Percentiles rank a stretch among this genome's conserved stretches.
Evolutionary conservation across 2,329 filamentous ascomycete genomes (phyloP).

Genomic region (Anisogramma anomala): DNA sequence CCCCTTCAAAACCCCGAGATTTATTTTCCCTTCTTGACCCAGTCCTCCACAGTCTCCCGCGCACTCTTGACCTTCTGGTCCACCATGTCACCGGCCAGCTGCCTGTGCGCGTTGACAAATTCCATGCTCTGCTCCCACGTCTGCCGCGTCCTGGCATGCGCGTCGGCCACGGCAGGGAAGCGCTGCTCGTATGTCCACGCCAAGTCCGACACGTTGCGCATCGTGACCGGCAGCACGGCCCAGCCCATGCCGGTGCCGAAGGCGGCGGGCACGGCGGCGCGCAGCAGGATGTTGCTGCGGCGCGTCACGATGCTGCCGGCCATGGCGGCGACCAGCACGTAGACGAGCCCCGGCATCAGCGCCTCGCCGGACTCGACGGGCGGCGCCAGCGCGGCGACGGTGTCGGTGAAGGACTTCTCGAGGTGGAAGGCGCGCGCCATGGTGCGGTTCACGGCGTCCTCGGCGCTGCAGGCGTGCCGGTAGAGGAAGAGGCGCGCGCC

Average conservation of each 20-base stretch:
- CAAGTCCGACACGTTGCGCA: slow-evolving; percentile 75
- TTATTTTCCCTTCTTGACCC: slow-evolving; percentile 85
- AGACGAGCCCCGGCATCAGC: slow-evolving; percentile 79
- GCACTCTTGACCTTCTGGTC: slow-evolving; percentile 70
- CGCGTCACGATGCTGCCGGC: slow-evolving; percentile 83
- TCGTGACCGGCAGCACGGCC: slow-evolving; percentile 77
- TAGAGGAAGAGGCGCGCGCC: slow-evolving; percentile 71
- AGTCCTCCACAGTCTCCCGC: slow-evolving; percentile 68
- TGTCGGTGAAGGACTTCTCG: slow-evolving; percentile 82
- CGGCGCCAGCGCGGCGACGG: slow-evolving; percentile 78
- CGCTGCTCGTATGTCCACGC: slow-evolving; percentile 88
- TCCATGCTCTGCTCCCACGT: slow-evolving; percentile 56
- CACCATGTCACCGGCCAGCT: slow-evolving; percentile 59
- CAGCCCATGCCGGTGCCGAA: slow-evolving; percentile 77
- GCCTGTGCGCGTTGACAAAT: slow-evolving; percentile 63
- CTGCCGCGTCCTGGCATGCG: slow-evolving; percentile 63
- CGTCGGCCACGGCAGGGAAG: slow-evolving; percentile 70
- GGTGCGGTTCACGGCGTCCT: slow-evolving; percentile 71
- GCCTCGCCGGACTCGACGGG: slow-evolving; percentile 75
- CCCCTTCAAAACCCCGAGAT: slow-evolving; percentile 3
- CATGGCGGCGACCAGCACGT: slow-evolving; percentile 91
- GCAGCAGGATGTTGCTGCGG: slow-evolving; percentile 75
- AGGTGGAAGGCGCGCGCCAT: slow-evolving; percentile 73
- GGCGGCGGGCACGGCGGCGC: slow-evolving; percentile 62
- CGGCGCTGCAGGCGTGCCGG: slow-evolving; percentile 58